Percentiles rank a stretch among this genome's conserved stretches.
phyloP scores from a whole-genome alignment of 306 rosid genomes.

The Ziziphus jujuba region DNA sequence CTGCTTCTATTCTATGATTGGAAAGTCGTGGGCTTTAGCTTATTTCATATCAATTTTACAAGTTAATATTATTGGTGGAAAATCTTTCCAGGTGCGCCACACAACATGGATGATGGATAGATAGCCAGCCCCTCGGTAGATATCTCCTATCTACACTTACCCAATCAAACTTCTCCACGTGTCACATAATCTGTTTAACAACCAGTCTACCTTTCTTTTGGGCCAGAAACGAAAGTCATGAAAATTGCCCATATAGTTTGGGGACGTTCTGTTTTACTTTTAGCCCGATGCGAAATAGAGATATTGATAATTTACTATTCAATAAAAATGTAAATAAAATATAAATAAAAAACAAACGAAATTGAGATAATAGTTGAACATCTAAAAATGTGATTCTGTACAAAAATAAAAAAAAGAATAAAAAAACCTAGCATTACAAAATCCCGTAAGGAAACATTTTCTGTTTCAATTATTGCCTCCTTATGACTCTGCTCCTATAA shows the following conservation, averaged over 20 bases:
- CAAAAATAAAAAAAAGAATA: slow-evolving; percentile 35
- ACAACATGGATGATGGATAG: slow-evolving; percentile 44
- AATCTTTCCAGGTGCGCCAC: slow-evolving; percentile 39
- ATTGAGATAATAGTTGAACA: slow-evolving; percentile 2
- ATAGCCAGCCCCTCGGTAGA: slow-evolving; percentile 41
- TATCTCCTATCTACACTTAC: slow-evolving; percentile 51
- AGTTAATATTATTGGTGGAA: slow-evolving; percentile 35
- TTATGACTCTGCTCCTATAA: slow-evolving; percentile 45
- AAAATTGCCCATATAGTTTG: not conserved
- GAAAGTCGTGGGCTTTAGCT: slow-evolving; percentile 1
- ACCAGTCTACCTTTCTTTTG: not conserved
- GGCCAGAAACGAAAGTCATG: not conserved
- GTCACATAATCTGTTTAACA: slow-evolving; percentile 39
- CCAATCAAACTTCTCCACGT: slow-evolving; percentile 57
- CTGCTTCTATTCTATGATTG: slow-evolving; percentile 1
- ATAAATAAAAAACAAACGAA: no score
- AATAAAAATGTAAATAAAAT: no score
- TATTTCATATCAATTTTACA: slow-evolving; percentile 30
- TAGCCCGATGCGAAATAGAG: no score
- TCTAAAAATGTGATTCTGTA: slow-evolving; percentile 37
- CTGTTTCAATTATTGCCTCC: slow-evolving; percentile 42
- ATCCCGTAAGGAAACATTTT: slow-evolving; percentile 32
- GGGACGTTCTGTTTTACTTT: no score
- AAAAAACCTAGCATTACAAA: slow-evolving; percentile 12
- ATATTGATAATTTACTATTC: no score